Conservation (phyloP, 768 basidiomycete species). For the Lentinula guzmanii region DNA sequence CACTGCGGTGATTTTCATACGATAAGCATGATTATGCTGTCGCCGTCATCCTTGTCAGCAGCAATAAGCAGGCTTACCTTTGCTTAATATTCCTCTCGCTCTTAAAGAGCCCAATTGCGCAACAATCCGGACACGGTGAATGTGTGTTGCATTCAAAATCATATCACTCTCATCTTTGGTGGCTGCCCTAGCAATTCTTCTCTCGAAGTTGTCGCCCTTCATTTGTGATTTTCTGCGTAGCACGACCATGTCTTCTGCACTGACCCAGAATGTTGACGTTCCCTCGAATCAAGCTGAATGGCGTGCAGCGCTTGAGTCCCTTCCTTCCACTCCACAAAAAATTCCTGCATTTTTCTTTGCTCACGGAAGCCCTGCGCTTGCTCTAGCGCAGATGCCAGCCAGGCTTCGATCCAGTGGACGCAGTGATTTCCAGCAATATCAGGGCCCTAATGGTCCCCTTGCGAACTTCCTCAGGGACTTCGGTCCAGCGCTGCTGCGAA, state of each 20-base stretch:
- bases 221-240: background rate
- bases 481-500: slow-evolving; percentile 55
- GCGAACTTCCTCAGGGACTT: slow-evolving; percentile 58
- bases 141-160: background rate
- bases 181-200: background rate
- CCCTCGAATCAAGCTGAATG: slow-evolving; percentile 39
- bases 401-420: background rate
- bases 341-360: slow-evolving; percentile 77
- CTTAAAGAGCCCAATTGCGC: too few relatives aligned
- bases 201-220: background rate
- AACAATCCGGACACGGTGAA: background rate
- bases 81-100: background rate
- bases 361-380: slow-evolving; percentile 35
- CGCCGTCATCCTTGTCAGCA: background rate
- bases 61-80: background rate
- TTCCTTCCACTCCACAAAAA: slow-evolving; percentile 50
- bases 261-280: background rate
- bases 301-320: slow-evolving; percentile 44
- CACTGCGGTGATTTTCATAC: background rate
- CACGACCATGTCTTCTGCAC: slow-evolving; percentile 1
- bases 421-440: slow-evolving; percentile 11
- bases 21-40: background rate
- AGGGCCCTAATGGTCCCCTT: slow-evolving; percentile 50
- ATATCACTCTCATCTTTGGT: background rate
- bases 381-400: background rate